phyloP scores from a whole-genome alignment of 495 filamentous ascomycete species.

The Hyphodiscus hymeniophilus region DNA sequence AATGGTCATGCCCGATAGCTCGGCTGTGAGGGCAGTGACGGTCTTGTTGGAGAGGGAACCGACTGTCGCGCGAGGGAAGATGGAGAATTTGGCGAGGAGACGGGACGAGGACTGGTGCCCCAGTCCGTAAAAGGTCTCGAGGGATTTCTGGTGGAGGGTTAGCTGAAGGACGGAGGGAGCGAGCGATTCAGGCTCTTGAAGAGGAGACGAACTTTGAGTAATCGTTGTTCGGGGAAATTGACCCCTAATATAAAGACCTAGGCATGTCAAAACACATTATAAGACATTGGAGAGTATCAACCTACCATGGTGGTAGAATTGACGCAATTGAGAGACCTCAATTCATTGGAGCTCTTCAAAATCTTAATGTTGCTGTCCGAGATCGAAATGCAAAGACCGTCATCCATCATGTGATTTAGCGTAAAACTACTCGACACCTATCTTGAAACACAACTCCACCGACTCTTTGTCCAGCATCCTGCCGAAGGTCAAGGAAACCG shows the following conservation, averaged over 20 bases:
- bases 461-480: not conserved
- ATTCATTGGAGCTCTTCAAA: not conserved
- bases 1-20: constrained; percentile 85
- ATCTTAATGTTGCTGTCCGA: constrained; percentile 3
- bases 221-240: constrained; percentile 73
- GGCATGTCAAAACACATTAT: constrained; percentile 1
- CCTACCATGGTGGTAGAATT: constrained; percentile 26
- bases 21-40: constrained; percentile 68
- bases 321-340: not conserved
- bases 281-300: not conserved
- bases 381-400: constrained; percentile 4
- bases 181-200: not conserved
- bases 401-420: constrained; percentile 9
- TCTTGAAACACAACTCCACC: constrained; percentile 14
- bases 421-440: constrained; percentile 15
- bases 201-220: constrained; percentile 60
- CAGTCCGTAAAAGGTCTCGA: constrained; percentile 85
- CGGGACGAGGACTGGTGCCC: constrained; percentile 60
- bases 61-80: constrained; percentile 73
- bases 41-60: constrained; percentile 62
- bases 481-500: constrained; percentile 4
- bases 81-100: constrained; percentile 78
- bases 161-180: not conserved
- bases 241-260: constrained; percentile 80
- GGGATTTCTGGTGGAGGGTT: constrained; percentile 52